A percentile compares a stretch with the other conserved stretches of the same genome.
Evolutionary conservation across 163 green algal genomes (phyloP).

Genomic region (Scenedesmus sp.): DNA sequence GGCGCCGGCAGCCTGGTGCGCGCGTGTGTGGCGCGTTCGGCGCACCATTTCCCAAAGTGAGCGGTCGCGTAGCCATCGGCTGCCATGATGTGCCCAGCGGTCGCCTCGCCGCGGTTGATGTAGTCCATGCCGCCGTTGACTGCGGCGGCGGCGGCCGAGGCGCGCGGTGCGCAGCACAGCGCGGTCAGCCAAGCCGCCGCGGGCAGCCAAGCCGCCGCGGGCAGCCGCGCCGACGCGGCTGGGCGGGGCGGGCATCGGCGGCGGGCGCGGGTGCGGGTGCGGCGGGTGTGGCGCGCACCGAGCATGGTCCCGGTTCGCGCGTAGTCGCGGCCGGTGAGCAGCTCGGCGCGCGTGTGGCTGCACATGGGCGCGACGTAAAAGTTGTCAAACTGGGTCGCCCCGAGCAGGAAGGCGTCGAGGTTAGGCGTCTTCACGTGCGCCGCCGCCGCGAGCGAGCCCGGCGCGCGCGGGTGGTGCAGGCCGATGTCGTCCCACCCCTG

Average conservation of each 20-base stretch:
- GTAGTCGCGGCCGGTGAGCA: constrained; percentile 41
- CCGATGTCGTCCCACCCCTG: constrained; percentile 38
- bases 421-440: constrained; percentile 30
- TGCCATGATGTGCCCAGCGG: constrained; percentile 6
- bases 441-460: background rate
- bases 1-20: too few relatives aligned
- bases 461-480: constrained; percentile 15
- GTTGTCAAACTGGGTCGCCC: constrained; percentile 26
- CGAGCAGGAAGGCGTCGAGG: constrained; percentile 22
- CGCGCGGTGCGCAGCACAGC: too few relatives aligned
- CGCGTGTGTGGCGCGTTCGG: too few relatives aligned
- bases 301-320: constrained; percentile 26
- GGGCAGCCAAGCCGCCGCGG: background rate
- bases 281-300: background rate
- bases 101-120: constrained; percentile 30
- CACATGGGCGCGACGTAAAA: constrained; percentile 44
- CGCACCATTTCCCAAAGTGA: constrained; percentile 38
- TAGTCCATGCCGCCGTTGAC: constrained; percentile 30
- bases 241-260: background rate
- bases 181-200: too few relatives aligned
- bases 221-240: background rate
- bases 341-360: constrained; percentile 19
- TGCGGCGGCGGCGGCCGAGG: background rate
- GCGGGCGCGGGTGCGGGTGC: background rate
- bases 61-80: constrained; percentile 33